Evolutionary conservation across 352 stramenopile genomes (phyloP), one percentile per base, ranked within the genome.

Genomic region (Globisporangium heterothallicum): DNA sequence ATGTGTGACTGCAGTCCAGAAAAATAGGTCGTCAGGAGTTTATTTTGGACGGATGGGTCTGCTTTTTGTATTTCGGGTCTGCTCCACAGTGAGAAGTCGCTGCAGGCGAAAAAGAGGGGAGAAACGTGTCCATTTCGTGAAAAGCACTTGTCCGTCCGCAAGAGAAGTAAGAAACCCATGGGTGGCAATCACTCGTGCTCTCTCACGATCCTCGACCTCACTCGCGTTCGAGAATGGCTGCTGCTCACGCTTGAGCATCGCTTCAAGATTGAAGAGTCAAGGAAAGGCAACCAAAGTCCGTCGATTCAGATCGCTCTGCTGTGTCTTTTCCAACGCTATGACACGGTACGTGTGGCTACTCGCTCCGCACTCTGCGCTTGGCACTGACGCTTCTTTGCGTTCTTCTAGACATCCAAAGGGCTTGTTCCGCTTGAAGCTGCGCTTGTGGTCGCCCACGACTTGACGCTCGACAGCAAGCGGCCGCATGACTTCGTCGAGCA

Each of bases 391-490:
- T 22, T 5, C 6, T 45, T 45, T 45, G 14, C 40, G 14, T 16
- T 30, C 8, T 19, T 7, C 13, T 19, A 74, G 62, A 27, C 40
- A 7, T 43, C 25, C 0, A 55, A 41, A 44, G 66, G 66, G 2
- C 46, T 49, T 8, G 52, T 74, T 10, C 55, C 60, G 16, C 57
- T 41, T 14, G 58, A 71, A 36, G 62, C 63, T 18, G 59, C 67
- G 32, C 45, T 74, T n/a, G 65, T 63, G 36, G 56, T 74, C 9
- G 59, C 60, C 0, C 54, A 56, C 9, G 59, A 74, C 18, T 47
- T 74, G 13, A 41, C 59, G 9, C 34, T 71, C 13, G 65, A 66
- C 42, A 63, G 61, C 52, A 61, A 66, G 40, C 71, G 68, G 65
- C 58, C 63, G 42, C 49, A 57, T 24, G 45, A 59, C 16, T 56